Conservation (phyloP, 2,329 filamentous ascomycete species). For the Fusarium zealandicum region DNA sequence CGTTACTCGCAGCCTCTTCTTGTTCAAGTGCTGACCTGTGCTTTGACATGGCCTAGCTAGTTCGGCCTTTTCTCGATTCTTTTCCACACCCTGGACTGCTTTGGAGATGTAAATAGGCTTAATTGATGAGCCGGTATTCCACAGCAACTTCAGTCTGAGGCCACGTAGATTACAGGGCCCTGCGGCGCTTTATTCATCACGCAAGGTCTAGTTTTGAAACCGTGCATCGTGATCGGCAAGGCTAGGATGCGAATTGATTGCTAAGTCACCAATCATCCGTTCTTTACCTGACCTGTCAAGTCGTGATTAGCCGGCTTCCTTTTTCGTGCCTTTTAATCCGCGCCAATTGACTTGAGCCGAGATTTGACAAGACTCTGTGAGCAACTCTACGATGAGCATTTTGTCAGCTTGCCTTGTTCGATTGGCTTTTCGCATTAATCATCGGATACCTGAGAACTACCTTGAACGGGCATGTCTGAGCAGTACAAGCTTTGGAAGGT, state of each 20-base stretch:
- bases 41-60: constrained; percentile 8
- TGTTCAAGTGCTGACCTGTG: constrained; percentile 20
- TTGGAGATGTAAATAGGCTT: no score
- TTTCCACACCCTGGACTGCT: not conserved
- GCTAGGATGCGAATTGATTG: constrained; percentile 3
- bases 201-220: constrained; percentile 4
- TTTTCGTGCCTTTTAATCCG: constrained; percentile 8
- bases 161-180: not conserved
- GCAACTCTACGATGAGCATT: no score
- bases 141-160: no score
- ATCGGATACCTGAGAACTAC: no score
- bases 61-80: constrained; percentile 1
- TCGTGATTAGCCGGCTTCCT: constrained; percentile 17
- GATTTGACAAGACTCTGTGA: not conserved
- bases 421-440: no score
- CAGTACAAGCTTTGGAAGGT: not conserved
- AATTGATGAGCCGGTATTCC: no score
- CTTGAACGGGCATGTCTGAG: no score
- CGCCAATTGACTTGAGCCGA: constrained; percentile 1
- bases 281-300: constrained; percentile 16
- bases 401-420: no score
- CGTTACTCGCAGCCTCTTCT: constrained; percentile 11
- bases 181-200: not conserved
- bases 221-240: constrained; percentile 9
- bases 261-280: constrained; percentile 5